A percentile compares a stretch with the other conserved stretches of the same genome.
Conservation (phyloP, 208 protist species). For the Trypanosoma grayi region DNA sequence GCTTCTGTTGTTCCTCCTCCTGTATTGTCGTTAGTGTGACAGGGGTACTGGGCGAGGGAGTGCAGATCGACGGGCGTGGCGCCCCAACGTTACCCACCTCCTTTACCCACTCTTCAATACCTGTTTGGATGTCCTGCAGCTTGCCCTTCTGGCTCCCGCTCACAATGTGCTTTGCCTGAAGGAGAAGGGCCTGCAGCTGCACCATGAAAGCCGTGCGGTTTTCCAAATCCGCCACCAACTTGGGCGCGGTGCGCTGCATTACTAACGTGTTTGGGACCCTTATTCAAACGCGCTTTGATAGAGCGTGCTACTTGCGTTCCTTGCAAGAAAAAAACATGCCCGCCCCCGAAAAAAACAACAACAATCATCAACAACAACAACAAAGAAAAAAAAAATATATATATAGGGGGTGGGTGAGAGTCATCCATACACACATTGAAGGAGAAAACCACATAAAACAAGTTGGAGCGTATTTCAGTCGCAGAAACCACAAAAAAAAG, state of each 20-base stretch:
- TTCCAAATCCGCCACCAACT: conserved; percentile 47
- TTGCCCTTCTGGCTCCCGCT: conserved; percentile 49
- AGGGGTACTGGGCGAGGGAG: background rate
- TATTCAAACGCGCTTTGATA: too few relatives aligned
- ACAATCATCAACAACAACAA: background rate
- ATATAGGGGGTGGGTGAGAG: too few relatives aligned
- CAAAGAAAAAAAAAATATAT: conserved; percentile 11
- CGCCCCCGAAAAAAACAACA: background rate
- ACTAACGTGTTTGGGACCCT: background rate
- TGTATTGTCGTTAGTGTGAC: conserved; percentile 1
- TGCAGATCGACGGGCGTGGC: conserved; percentile 32
- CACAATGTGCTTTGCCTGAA: conserved; percentile 46
- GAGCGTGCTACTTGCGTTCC: background rate
- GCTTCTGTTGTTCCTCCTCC: conserved; percentile 3
- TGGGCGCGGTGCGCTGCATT: conserved; percentile 22
- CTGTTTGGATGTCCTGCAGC: conserved; percentile 37
- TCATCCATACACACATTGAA: too few relatives aligned
- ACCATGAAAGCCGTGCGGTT: conserved; percentile 78
- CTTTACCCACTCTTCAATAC: conserved; percentile 51
- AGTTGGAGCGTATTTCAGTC: too few relatives aligned
- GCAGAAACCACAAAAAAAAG: too few relatives aligned
- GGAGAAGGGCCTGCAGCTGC: conserved; percentile 66
- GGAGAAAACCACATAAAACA: too few relatives aligned
- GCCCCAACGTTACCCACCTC: conserved; percentile 38
- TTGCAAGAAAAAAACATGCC: conserved; percentile 18